A percentile compares a stretch with the other conserved stretches of the same genome.
These are phyloP conservation scores for Lichtheimia ramosa DNA, from an alignment of 371 early-diverging fungal species.

Conservation along the genomic window DNA sequence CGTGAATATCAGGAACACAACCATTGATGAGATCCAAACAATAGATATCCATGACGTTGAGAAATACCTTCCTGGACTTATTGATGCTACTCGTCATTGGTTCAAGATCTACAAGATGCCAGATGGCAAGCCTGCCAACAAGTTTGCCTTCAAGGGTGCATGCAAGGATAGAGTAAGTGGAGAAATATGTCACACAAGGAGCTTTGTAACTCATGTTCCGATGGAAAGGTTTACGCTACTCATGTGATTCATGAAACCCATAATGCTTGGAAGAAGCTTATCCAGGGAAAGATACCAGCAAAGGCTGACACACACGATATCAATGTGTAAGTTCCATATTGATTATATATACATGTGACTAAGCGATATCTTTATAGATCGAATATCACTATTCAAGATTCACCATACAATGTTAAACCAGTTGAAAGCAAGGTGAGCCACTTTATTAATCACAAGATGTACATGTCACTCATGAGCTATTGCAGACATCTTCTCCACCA, in stretches of 20 bases:
- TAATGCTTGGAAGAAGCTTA: slow-evolving; percentile 57
- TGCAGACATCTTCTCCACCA: too few relatives aligned
- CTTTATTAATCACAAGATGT: too few relatives aligned
- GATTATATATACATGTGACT: too few relatives aligned
- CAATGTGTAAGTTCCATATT: slow-evolving; percentile 16
- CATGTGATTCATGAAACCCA: slow-evolving; percentile 56
- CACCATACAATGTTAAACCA: too few relatives aligned
- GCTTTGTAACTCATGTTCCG: not conserved
- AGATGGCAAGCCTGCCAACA: slow-evolving; percentile 98
- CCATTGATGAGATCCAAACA: too few relatives aligned
- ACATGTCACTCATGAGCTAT: too few relatives aligned
- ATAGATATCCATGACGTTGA: slow-evolving; percentile 96
- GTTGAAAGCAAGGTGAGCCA: too few relatives aligned
- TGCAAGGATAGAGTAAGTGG: slow-evolving; percentile 69
- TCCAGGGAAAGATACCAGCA: slow-evolving; percentile 38
- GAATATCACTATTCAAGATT: too few relatives aligned
- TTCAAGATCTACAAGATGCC: slow-evolving; percentile 99
- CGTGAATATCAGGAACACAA: not conserved
- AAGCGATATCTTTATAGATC: too few relatives aligned
- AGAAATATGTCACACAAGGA: not conserved
- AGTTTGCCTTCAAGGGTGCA: slow-evolving; percentile 96
- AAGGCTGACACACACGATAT: slow-evolving; percentile 40
- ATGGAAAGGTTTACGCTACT: slow-evolving; percentile 44
- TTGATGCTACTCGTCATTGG: slow-evolving; percentile 97
- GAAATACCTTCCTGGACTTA: slow-evolving; percentile 90